phyloP scores from a whole-genome alignment of 75 land plant genomes.

The Sequoia sempervirens region DNA sequence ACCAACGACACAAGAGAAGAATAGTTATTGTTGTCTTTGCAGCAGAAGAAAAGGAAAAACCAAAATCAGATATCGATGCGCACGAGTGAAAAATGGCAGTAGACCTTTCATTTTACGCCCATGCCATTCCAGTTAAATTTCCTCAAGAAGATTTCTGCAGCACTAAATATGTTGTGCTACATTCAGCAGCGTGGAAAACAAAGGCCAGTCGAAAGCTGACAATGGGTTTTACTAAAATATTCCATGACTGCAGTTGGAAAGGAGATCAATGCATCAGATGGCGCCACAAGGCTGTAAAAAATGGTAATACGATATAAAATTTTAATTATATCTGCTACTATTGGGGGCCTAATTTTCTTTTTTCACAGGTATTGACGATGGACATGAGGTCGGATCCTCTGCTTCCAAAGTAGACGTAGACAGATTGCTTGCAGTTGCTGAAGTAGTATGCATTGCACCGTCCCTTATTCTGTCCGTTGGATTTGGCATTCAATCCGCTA shows the following conservation, averaged over 20 bases:
- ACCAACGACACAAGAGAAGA: neutral
- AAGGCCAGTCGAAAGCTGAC: neutral
- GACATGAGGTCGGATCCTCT: slow-evolving; percentile 1
- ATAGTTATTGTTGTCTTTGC: neutral
- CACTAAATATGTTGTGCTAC: neutral
- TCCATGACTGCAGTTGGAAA: neutral
- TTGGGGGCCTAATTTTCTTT: neutral
- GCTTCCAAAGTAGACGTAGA: neutral
- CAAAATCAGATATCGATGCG: neutral
- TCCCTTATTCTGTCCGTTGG: slow-evolving; percentile 29
- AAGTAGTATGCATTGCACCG: slow-evolving; percentile 23
- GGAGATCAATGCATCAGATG: slow-evolving; percentile 4
- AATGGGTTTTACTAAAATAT: neutral
- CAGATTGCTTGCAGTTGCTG: slow-evolving; percentile 25
- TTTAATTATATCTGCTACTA: neutral
- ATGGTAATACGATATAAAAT: neutral
- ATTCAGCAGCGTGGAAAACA: neutral
- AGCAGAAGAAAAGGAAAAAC: neutral
- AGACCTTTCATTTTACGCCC: neutral
- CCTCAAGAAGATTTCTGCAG: neutral
- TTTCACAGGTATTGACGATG: slow-evolving; percentile 1
- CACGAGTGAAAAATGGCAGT: neutral
- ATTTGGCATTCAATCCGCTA: slow-evolving; percentile 12
- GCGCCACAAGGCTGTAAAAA: neutral
- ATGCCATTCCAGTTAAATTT: neutral